Conservation (phyloP, 306 rosid species). For the Ormosia emarginata region DNA sequence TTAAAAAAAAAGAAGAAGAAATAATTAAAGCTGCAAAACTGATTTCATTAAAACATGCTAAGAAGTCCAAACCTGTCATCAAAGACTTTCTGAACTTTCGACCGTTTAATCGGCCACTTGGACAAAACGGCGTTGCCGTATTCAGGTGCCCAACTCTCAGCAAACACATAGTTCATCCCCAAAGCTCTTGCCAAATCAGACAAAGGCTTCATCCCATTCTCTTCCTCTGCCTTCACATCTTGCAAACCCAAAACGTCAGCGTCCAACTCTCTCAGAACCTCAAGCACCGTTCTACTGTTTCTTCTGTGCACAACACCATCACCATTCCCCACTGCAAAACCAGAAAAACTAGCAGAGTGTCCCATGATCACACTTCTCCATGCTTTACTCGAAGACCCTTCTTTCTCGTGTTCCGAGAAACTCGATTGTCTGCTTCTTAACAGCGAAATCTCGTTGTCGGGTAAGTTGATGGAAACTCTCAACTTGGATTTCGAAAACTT, state of each 20-base stretch:
- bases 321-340: not conserved
- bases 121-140: conserved; percentile 92
- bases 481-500: conserved; percentile 45
- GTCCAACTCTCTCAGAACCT: conserved; percentile 76
- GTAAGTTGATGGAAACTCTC: conserved; percentile 85
- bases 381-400: not conserved
- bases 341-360: conserved; percentile 21
- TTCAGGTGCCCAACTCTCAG: conserved; percentile 98
- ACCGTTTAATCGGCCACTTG: conserved; percentile 81
- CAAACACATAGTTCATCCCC: conserved; percentile 84
- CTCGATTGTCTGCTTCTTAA: conserved; percentile 57
- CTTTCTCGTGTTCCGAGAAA: conserved; percentile 53
- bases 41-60: too few relatives aligned
- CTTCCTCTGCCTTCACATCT: conserved; percentile 98
- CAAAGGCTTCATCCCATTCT: conserved; percentile 85
- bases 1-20: too few relatives aligned
- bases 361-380: conserved; percentile 23
- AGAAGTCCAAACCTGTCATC: conserved; percentile 55
- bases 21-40: too few relatives aligned
- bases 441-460: conserved; percentile 85
- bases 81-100: conserved; percentile 60
- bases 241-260: conserved; percentile 86
- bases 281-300: conserved; percentile 52
- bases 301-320: not conserved
- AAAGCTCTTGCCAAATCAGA: conserved; percentile 81